Evolutionary conservation across 768 basidiomycete species (phyloP), one percentile per base, ranked within the genome.

Genomic region (Tricholoma saponaceum): DNA sequence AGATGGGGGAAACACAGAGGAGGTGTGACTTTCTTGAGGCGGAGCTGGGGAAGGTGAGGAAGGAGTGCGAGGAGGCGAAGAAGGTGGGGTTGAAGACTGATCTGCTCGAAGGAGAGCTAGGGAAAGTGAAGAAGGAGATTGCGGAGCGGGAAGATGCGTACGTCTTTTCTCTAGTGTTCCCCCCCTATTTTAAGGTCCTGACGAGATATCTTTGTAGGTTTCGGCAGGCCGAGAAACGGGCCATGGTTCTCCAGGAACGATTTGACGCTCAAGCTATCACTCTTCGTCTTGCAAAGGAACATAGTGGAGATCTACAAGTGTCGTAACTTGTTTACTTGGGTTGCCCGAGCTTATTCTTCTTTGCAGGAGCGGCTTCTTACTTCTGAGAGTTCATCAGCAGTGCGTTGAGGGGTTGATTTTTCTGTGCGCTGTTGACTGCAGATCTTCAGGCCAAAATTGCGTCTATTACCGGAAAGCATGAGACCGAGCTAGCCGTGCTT

Each of bases 191-290:
- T 25, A 14, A 4, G 18, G 18, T 20, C 8, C 1, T 43, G n/a
- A 26, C n/a, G 41, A 20, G 9, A 43, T 10, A 12, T 14, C 5
- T 8, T n/a, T 32, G 26, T n/a, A 63, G 62, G 26, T 51, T 51
- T 13, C 33, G 47, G 25, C 49, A 61, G 35, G 55, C 35, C 4
- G 60, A 65, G 35, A 41, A 58, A 18, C 35, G 33, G 12, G 47
- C 57, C 7, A 49, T 55, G 30, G 60, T 32, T 35, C 70, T 85
- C 14, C 80, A 86, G 63, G 84, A 87, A 54, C 78, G 84, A 23
- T 82, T 81, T 53, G 85, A 87, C 12, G 78, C 83, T 14, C 84
- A 86, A 60, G 67, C 76, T 0, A 70, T 81, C 5, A 80, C 82
- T 1, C 67, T 85, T 49, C 75, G 77, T 23, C 67, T 85, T 22